Evolutionary conservation across 2,329 filamentous ascomycete species (phyloP), one percentile per base, ranked within the genome.

Genomic region (Neoscytalidium dimidiatum): DNA sequence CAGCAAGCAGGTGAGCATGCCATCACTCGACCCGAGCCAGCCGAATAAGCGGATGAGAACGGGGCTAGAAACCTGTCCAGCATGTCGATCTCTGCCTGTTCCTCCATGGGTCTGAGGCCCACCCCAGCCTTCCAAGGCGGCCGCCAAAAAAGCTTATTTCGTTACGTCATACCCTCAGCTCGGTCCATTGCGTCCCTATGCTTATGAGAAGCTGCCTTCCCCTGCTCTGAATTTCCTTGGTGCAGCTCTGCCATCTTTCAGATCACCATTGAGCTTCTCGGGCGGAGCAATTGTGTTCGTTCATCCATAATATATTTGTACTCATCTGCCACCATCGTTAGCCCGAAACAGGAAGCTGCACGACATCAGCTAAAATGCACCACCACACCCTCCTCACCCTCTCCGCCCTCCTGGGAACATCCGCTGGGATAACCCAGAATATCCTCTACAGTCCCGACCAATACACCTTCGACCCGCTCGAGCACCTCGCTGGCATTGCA

Each of bases 401-500:
- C 28, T 23, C 61, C 11, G 23, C 49, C 11, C 35, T 52, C 17
- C 7, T 41, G 23, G 31, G 29, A 13, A 31, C 19, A 7, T 43
- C 17, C 43, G 43, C 28, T 19, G 52, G 31, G 17, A 26, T 17
- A n/a, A 33, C 33, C 7, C 63, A 65, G 9, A 65, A 46, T 53
- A 65, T 60, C 35, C 63, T 65, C 17, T 65, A 65, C 63, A 61
- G 53, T 44, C 63, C 63, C 2, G 56, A 65, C 46, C 33, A 65
- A 31, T 65, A 65, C 46, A 14, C 51, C 2, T 84, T 84, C 70
- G 75, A 84, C 63, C 81, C 82, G 9, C 70, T 84, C 21, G 67
- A 82, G 67, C 82, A 84, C 72, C 75, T 84, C 2, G 79, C 82
- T 28, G 82, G 82, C 56, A 82, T 83, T 31, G 77, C 82, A 13